Evolutionary conservation across 2,329 filamentous ascomycete genomes (phyloP).

Genomic region (Thelonectria blattea): DNA sequence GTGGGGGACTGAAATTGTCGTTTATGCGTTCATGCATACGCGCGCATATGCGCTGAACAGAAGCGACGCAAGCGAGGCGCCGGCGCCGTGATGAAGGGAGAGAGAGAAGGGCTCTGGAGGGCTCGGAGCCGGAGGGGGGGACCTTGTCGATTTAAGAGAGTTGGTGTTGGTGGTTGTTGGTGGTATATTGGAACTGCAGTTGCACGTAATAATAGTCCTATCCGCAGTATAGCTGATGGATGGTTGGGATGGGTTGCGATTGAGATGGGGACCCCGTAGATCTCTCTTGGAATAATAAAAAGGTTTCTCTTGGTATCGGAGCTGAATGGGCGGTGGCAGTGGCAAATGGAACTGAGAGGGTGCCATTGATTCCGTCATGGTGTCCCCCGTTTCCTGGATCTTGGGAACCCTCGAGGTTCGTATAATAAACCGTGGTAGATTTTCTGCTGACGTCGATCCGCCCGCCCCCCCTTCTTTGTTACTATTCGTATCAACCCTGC

Average conservation of each 20-base stretch:
- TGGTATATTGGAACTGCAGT: background rate
- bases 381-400: background rate
- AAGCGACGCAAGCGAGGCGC: conserved; percentile 16
- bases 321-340: background rate
- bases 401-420: conserved; percentile 13
- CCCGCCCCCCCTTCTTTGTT: conserved; percentile 16
- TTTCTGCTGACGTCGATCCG: conserved; percentile 23
- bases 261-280: conserved; percentile 8
- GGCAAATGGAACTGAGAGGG: conserved; percentile 1
- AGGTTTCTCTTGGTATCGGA: background rate
- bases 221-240: background rate
- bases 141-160: background rate
- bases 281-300: background rate
- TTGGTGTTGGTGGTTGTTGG: background rate
- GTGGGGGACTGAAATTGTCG: conserved; percentile 39
- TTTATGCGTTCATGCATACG: conserved; percentile 41
- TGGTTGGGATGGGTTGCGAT: conserved; percentile 2
- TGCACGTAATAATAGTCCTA: background rate
- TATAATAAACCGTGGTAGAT: conserved; percentile 18
- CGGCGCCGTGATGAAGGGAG: background rate
- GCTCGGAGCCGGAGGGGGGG: background rate
- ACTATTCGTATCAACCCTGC: conserved; percentile 22
- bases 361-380: conserved; percentile 19
- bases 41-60: background rate
- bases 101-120: background rate